Evolutionary conservation across 192 early-diverging fungal species (phyloP).

Genomic region (Entrophospora sp.): DNA sequence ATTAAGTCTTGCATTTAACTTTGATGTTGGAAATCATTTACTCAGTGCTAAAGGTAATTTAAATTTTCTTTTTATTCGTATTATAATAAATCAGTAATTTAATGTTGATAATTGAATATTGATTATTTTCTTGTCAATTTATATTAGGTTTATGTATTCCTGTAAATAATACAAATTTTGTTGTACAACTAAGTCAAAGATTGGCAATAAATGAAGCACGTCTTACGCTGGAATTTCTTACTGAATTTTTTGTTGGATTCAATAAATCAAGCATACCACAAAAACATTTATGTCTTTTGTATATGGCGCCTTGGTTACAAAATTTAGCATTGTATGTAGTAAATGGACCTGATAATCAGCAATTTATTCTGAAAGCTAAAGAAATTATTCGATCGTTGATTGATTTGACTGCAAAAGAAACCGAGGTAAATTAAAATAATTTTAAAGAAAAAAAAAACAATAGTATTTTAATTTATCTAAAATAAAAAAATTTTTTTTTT

Average conservation of each 20-base stretch:
- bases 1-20: constrained; percentile 69
- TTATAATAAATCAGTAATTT: not conserved
- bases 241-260: constrained; percentile 75
- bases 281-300: constrained; percentile 74
- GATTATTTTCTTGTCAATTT: too few species aligned
- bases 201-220: constrained; percentile 64
- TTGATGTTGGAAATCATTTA: constrained; percentile 75
- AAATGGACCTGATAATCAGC: constrained; percentile 34
- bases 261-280: constrained; percentile 57
- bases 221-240: constrained; percentile 82
- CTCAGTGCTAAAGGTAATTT: constrained; percentile 56
- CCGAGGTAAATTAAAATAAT: too few species aligned
- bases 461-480: too few species aligned
- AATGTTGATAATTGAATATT: too few species aligned
- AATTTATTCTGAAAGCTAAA: constrained; percentile 50
- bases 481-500: too few species aligned
- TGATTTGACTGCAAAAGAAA: constrained; percentile 72
- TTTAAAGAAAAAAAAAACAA: too few species aligned
- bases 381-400: constrained; percentile 71
- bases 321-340: constrained; percentile 59
- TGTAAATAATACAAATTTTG: constrained; percentile 76
- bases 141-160: constrained; percentile 82
- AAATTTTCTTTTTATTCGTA: not conserved
- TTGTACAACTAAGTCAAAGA: constrained; percentile 68
- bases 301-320: constrained; percentile 83